Evolutionary conservation across 225 moss, liverwort and hornwort species (phyloP).

Genomic region (Bryum argenteum): DNA sequence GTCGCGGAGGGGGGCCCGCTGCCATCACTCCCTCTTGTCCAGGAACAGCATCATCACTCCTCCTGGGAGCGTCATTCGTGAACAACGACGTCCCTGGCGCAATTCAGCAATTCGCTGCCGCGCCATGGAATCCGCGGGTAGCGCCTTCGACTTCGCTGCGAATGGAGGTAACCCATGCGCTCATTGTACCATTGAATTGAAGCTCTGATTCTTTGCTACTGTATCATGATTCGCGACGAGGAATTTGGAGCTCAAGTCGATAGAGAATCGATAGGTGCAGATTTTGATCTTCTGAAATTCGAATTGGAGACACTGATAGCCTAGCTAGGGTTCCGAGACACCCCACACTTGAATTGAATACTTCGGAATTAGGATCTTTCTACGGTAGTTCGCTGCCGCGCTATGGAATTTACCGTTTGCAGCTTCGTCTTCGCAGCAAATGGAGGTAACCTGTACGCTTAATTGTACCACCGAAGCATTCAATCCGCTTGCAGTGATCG

Average conservation of each 20-base stretch:
- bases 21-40: neutral
- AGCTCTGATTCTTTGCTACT: too few species aligned
- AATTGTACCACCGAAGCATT: neutral
- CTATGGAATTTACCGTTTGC: neutral
- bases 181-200: neutral
- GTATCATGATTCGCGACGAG: too few species aligned
- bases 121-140: conserved; percentile 25
- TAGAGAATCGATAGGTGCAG: too few species aligned
- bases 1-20: conserved; percentile 24
- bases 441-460: neutral
- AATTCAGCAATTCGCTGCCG: conserved; percentile 6
- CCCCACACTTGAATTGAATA: neutral
- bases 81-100: neutral
- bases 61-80: conserved; percentile 10
- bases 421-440: neutral
- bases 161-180: conserved; percentile 14
- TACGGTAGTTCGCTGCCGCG: too few species aligned
- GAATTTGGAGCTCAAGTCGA: too few species aligned
- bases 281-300: too few species aligned
- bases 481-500: too few species aligned
- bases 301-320: too few species aligned
- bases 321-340: neutral
- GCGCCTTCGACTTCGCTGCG: neutral
- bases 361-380: neutral
- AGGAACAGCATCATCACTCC: neutral